phyloP scores from a whole-genome alignment of 257 asterid genomes.

The Ajuga chamaepitys region DNA sequence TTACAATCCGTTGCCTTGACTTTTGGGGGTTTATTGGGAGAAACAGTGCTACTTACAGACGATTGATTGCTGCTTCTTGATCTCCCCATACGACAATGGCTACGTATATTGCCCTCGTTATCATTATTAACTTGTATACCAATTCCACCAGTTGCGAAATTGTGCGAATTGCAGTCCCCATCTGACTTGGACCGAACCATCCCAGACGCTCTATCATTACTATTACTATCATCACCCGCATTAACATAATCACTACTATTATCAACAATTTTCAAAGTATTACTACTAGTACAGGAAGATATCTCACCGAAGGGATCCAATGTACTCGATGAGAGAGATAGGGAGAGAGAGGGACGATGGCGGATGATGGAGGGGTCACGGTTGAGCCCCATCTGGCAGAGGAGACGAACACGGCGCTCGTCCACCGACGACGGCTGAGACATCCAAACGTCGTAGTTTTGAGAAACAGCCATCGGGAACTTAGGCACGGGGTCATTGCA shows the following conservation, averaged over 20 bases:
- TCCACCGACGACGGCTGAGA: slow-evolving; percentile 83
- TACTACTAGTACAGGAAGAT: background rate
- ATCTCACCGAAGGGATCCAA: slow-evolving; percentile 10
- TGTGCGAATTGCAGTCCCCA: slow-evolving; percentile 32
- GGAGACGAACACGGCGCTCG: slow-evolving; percentile 76
- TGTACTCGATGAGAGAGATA: slow-evolving; percentile 33
- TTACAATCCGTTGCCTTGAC: slow-evolving; percentile 25
- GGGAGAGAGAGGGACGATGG: slow-evolving; percentile 41
- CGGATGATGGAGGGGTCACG: slow-evolving; percentile 67
- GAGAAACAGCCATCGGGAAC: slow-evolving; percentile 46
- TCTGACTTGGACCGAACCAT: slow-evolving; percentile 55
- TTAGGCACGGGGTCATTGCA: slow-evolving; percentile 31
- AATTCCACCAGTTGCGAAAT: slow-evolving; percentile 15
- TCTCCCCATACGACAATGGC: slow-evolving; percentile 16
- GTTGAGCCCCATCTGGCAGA: slow-evolving; percentile 70
- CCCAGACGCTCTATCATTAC: slow-evolving; percentile 27
- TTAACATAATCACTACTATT: slow-evolving; percentile 9
- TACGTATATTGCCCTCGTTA: slow-evolving; percentile 2
- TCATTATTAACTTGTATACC: slow-evolving; percentile 17
- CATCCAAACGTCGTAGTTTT: slow-evolving; percentile 82
- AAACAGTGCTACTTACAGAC: slow-evolving; percentile 17
- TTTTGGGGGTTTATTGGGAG: slow-evolving; percentile 42
- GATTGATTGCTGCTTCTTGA: slow-evolving; percentile 27
- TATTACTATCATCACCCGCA: slow-evolving; percentile 11
- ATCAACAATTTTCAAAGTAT: background rate